phyloP scores from a whole-genome alignment of 257 asterid species.

The Phtheirospermum japonicum region DNA sequence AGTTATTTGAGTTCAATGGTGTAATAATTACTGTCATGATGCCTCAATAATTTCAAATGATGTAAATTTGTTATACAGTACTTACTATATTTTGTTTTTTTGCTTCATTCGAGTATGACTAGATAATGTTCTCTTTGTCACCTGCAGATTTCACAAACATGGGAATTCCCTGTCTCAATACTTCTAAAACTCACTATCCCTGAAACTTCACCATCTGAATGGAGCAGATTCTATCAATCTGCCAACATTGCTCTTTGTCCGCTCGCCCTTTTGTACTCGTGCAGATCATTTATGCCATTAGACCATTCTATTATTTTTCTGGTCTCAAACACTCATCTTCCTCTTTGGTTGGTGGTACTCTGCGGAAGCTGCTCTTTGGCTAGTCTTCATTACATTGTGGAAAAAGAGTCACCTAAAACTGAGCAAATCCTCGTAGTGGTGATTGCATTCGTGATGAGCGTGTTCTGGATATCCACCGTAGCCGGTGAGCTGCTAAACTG shows the following conservation, averaged over 20 bases:
- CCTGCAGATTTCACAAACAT: conserved; percentile 58
- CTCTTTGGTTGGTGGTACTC: conserved; percentile 79
- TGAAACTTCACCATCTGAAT: conserved; percentile 60
- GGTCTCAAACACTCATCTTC: conserved; percentile 55
- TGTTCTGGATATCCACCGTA: conserved; percentile 85
- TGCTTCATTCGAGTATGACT: conserved; percentile 25
- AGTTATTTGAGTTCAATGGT: not conserved
- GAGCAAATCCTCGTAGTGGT: conserved; percentile 61
- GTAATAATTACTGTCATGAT: not conserved
- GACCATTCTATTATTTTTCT: conserved; percentile 77
- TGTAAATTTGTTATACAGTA: not conserved
- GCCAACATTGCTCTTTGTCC: conserved; percentile 83
- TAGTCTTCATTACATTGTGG: conserved; percentile 61
- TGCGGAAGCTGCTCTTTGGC: conserved; percentile 66
- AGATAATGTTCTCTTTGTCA: conserved; percentile 19
- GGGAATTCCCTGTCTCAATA: conserved; percentile 78
- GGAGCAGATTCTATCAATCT: conserved; percentile 89
- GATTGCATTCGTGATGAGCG: conserved; percentile 84
- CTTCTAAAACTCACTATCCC: conserved; percentile 90
- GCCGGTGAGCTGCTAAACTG: conserved; percentile 94
- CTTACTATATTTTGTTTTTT: not conserved
- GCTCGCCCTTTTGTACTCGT: conserved; percentile 69
- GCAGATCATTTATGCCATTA: conserved; percentile 74
- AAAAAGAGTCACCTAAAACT: conserved; percentile 72
- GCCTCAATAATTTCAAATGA: conserved; percentile 5